These are phyloP conservation scores for Herpomyces periplanetae DNA, from an alignment of 2,329 filamentous ascomycete species.

Conservation along the genomic window DNA sequence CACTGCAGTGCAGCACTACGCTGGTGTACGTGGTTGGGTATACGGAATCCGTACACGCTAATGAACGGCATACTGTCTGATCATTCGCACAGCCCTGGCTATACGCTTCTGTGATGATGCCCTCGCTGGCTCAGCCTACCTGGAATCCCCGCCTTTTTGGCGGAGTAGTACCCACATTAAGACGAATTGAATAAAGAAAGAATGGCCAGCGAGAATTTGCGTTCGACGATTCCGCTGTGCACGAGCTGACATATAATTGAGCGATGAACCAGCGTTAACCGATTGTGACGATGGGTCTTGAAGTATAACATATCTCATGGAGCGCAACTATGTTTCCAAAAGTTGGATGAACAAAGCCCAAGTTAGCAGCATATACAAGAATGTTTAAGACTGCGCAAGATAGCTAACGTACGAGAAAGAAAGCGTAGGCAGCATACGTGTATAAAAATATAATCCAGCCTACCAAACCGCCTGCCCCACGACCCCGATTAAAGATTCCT, in stretches of 20 bases:
- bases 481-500: constrained; percentile 33
- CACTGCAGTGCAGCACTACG: no score
- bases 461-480: constrained; percentile 49
- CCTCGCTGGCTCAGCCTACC: neutral
- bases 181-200: constrained; percentile 61
- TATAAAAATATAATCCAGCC: constrained; percentile 69
- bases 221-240: constrained; percentile 56
- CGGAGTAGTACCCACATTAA: constrained; percentile 57
- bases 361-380: neutral
- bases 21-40: no score
- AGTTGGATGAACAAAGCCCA: neutral
- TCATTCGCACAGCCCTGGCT: neutral
- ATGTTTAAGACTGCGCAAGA: neutral
- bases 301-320: constrained; percentile 70
- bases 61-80: neutral
- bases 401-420: constrained; percentile 50
- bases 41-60: no score
- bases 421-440: constrained; percentile 66
- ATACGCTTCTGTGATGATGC: constrained; percentile 1
- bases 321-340: constrained; percentile 24
- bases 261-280: constrained; percentile 19
- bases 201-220: constrained; percentile 73
- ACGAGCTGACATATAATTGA: constrained; percentile 24
- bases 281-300: constrained; percentile 34
- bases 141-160: constrained; percentile 6